Conservation (phyloP, 2,329 filamentous ascomycete genomes). For the Trichocomaceae sp. region DNA sequence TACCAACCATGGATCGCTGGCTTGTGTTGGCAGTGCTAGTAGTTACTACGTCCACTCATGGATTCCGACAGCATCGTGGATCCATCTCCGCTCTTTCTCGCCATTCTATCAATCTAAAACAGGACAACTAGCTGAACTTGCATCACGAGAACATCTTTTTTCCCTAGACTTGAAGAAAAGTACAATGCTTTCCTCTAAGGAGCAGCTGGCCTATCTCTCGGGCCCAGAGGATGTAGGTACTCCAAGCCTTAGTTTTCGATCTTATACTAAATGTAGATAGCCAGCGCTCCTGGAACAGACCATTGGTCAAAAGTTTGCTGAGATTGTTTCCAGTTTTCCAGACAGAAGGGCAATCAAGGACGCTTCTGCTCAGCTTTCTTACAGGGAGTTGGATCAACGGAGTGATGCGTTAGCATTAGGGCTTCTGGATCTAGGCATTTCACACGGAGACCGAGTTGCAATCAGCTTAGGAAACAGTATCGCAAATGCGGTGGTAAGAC, state of each 20-base stretch:
- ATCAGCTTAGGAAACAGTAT: neutral
- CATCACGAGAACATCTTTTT: neutral
- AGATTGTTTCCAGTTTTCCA: neutral
- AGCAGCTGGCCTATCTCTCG: neutral
- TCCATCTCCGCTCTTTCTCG: neutral
- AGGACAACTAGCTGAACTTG: neutral
- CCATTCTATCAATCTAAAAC: neutral
- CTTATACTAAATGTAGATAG: neutral
- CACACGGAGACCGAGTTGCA: neutral
- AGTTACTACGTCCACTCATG: too few relatives aligned
- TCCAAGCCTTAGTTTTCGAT: neutral
- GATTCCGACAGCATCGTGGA: neutral
- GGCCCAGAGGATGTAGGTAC: neutral
- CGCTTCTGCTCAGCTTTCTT: neutral
- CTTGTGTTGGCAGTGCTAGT: neutral
- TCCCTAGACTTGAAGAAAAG: neutral
- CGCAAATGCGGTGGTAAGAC: neutral
- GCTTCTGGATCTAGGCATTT: neutral
- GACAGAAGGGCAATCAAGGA: neutral
- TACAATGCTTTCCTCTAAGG: neutral
- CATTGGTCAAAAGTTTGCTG: neutral
- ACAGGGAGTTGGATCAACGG: neutral
- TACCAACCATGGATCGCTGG: neutral
- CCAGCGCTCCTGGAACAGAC: neutral
- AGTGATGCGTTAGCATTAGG: neutral